Evolutionary conservation across 1,139 yeast genomes (phyloP), one percentile per base, ranked within the genome.

Genomic region (Magnusiomyces fungicola): DNA sequence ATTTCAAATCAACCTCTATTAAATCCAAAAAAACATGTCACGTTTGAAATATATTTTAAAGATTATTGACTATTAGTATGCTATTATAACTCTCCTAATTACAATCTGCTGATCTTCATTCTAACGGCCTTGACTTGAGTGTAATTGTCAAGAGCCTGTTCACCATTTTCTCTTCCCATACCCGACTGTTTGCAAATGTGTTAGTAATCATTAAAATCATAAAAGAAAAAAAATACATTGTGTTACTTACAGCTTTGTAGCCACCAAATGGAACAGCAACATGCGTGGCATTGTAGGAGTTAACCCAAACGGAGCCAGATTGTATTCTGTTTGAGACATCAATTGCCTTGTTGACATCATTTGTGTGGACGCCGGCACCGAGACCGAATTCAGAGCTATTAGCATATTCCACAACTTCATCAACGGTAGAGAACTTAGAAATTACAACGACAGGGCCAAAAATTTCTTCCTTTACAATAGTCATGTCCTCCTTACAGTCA

Each of bases 81-180:
- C n/a, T n/a, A n/a, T n/a, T n/a, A n/a, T n/a, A n/a, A n/a, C n/a
- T n/a, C n/a, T n/a, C n/a, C n/a, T n/a, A n/a, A n/a, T n/a, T n/a
- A n/a, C n/a, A n/a, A n/a, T n/a, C n/a, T n/a, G n/a, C n/a, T n/a
- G n/a, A 27, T 27, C 51, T 49, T 52, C 45, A 60, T 55, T 36
- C 64, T 60, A 58, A 84, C 88, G 55, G 89, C 83, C 76, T 83
- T 84, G 60, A 72, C 69, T 70, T 84, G 90, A 55, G 83, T 76
- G 75, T 84, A 85, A 76, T 81, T 82, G 59, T 81, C 84, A 61
- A 84, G 75, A 27, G 45, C 41, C 45, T 86, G 90, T 67, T 83
- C 89, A 68, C 95, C 95, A 80, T 84, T 80, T 75, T 85, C 95
- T 71, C 94, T 81, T 65, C 95, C 95, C 66, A 83, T 78, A 70